Base-by-base conservation (phyloP, 2,329 filamentous ascomycete species). In the Chaetomium sp. region DNA sequence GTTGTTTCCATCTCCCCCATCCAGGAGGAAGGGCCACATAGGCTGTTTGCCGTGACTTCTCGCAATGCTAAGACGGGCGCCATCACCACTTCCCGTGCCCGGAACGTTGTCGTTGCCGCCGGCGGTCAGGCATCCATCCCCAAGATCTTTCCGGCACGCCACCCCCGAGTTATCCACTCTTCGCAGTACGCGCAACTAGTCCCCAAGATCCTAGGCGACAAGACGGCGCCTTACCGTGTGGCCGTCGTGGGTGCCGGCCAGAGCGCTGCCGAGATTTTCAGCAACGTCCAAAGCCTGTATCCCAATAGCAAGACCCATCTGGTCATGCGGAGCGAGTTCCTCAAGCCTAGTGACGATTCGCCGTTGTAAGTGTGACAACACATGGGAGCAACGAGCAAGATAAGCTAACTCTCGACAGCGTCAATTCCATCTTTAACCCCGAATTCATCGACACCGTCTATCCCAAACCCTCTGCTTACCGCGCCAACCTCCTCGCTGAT, bases 371-470 rank as follows among this genome's bases (percentile, higher is more conserved):
- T 84, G 5, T 83, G 16, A 23, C 12, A 23, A 38, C 35, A 13
- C 6, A 9, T 27, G 3, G 13, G 2, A 27, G 1, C 10, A 16
- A 23, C 6, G 8, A 33, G 5, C 10, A 35, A 33, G 13, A n/a
- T 4, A 51, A 13, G 49, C 59, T 67, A 65, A 62, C 47, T 27
- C 21, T 42, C 1, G 23, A 3, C 62, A 93, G 91, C 72, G 93
- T 98, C 72, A 98, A 98, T 77, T 93, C 95, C 73, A 91, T 98
- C 74, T 98, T 98, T 82, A 93, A 98, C 79, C 94, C 94, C 1
- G 87, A 90, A 38, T 90, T 89, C 65, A 88, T 96, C 33, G 90
- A 96, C 75, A 82, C 82, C 53, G 85, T 96, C 70, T 97, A 88
- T 80, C 80, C 85, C 57, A 87, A 89, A 69, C 81, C 89, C 0